Base-by-base conservation (phyloP, 345 rosid species). In the Garcia nutans region DNA sequence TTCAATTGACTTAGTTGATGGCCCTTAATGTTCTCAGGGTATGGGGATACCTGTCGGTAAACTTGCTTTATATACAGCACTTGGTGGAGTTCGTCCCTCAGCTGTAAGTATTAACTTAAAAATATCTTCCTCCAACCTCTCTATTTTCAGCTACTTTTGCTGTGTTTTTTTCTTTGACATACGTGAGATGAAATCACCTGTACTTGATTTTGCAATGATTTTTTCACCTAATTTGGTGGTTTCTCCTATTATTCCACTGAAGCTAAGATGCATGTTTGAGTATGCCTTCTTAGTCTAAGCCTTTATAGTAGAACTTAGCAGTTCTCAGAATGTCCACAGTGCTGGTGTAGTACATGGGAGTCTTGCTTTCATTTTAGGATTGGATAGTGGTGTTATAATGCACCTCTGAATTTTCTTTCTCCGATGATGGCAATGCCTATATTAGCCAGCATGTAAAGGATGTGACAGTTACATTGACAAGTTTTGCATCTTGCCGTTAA, bases 31-130 rank as follows among this genome's bases (percentile, higher is more conserved):
- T 72, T 61, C 65, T 44, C 85, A 95, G 92, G 99, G 99, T 52
- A 95, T 95, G 99, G 98, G 97, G 61, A 95, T 95, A 81, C 99
- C 99, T 16, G 97, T 95, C 24, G 99, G 99, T 70, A 95, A 95
- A 73, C 98, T 95, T 74, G 88, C 99, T 75, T 79, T 95, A 49
- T 95, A 95, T 75, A 87, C 98, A 31, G 99, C 98, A 79, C 96
- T 93, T 33, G 98, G 98, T 80, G 99, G 99, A 73, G 93, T 96
- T 85, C 94, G 91, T 44, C 98, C 99, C 74, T 95, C 98, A 66
- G 95, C 97, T 19, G 99, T 95, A 82, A 89, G 98, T 86, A 50
- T 15, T 15, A 23, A 15, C 52, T 31, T 47, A 10, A 37, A 9
- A 44, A 56, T 41, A 19, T 2, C 56, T 54, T 23, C 16, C 71